A percentile compares a stretch with the other conserved stretches of the same genome.
phyloP scores from a whole-genome alignment of 345 rosid genomes.

The Salix suchowensis region DNA sequence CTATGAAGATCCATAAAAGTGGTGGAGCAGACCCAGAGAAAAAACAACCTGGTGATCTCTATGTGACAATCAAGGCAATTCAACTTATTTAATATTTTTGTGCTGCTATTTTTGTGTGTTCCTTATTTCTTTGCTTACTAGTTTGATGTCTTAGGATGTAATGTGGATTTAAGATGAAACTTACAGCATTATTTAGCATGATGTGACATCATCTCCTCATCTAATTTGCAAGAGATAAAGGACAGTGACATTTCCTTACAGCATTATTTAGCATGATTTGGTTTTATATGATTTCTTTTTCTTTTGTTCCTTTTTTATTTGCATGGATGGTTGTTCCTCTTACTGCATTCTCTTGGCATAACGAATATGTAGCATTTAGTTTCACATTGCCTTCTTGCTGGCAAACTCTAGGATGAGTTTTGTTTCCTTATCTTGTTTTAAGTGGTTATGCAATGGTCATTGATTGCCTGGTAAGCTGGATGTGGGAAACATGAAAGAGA shows the following conservation, averaged over 20 bases:
- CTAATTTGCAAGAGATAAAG: not conserved
- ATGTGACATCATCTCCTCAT: not conserved
- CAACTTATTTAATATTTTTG: not conserved
- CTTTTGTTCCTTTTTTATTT: not conserved
- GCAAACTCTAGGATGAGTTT: not conserved
- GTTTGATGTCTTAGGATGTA: not conserved
- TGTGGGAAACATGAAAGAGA: not conserved
- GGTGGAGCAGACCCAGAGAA: slow-evolving; percentile 98
- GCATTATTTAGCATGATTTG: not conserved
- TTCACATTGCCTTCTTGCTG: not conserved
- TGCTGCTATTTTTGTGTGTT: not conserved
- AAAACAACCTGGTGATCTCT: slow-evolving; percentile 94
- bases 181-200: not conserved
- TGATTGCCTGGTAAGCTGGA: not conserved
- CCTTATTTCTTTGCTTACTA: not conserved
- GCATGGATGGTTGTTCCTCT: not conserved
- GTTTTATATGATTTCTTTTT: not conserved
- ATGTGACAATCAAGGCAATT: slow-evolving; percentile 68
- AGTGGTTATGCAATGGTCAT: not conserved
- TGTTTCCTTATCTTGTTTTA: not conserved
- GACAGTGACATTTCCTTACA: not conserved
- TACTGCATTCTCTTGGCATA: not conserved
- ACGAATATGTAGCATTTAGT: not conserved
- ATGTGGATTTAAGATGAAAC: not conserved
- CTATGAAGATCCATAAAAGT: slow-evolving; percentile 59